phyloP scores from a whole-genome alignment of 2,329 filamentous ascomycete species.

The Aspergillus amoenus region DNA sequence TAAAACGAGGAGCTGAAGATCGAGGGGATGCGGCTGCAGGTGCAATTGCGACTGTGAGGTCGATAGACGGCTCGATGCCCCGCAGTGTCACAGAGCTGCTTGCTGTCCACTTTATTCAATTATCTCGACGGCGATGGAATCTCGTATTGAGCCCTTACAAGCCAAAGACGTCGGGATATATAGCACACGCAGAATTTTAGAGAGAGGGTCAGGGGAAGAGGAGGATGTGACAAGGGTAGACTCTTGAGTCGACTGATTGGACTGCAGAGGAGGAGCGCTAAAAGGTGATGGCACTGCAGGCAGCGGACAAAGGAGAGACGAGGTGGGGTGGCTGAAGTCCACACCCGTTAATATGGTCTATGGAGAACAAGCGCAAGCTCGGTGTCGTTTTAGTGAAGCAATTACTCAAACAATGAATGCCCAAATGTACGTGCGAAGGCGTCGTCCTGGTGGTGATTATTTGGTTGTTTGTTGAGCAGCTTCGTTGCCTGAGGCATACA shows the following conservation, averaged over 20 bases:
- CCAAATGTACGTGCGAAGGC: background rate
- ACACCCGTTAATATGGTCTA: background rate
- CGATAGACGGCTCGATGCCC: constrained; percentile 16
- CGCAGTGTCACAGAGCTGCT: constrained; percentile 13
- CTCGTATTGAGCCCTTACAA: background rate
- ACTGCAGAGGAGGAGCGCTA: constrained; percentile 4
- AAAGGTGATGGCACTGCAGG: constrained; percentile 9
- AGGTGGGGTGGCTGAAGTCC: background rate
- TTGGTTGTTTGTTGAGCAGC: background rate
- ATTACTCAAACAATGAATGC: background rate
- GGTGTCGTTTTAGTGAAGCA: background rate
- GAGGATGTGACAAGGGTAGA: constrained; percentile 1
- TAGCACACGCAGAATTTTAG: background rate
- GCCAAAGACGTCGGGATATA: background rate
- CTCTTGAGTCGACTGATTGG: constrained; percentile 6
- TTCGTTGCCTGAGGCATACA: background rate
- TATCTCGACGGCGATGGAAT: constrained; percentile 5
- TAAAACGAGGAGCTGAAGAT: constrained; percentile 4
- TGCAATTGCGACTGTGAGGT: constrained; percentile 1
- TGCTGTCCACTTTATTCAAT: background rate
- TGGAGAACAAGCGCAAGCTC: background rate
- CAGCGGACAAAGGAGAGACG: constrained; percentile 3
- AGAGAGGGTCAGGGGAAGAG: constrained; percentile 4
- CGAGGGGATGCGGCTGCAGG: constrained; percentile 4
- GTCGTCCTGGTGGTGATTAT: background rate